Percentiles rank a stretch among this genome's conserved stretches.
phyloP scores from a whole-genome alignment of 2,329 filamentous ascomycete species.

The Aspergillus aculeatinus region DNA sequence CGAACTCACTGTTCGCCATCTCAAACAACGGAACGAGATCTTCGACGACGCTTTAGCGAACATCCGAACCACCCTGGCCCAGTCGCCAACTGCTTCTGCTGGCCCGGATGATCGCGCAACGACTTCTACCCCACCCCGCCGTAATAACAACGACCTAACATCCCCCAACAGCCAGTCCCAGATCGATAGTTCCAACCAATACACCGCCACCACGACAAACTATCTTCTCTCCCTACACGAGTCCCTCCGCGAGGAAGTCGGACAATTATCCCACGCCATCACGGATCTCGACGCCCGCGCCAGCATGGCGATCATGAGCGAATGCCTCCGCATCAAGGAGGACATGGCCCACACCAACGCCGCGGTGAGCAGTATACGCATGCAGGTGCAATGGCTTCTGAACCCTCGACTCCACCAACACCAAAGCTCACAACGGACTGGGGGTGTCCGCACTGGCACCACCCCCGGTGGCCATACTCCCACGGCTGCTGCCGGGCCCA shows the following conservation, averaged over 20 bases:
- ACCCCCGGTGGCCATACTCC: constrained; percentile 17
- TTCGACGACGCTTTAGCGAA: constrained; percentile 48
- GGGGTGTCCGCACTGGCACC: constrained; percentile 18
- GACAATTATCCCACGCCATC: constrained; percentile 54
- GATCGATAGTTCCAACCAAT: constrained; percentile 25
- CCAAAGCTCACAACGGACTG: constrained; percentile 22
- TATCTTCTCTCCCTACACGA: constrained; percentile 63
- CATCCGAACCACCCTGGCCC: constrained; percentile 39
- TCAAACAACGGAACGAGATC: constrained; percentile 49
- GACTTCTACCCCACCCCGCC: not conserved
- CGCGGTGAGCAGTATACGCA: constrained; percentile 57
- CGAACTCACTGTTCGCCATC: constrained; percentile 45
- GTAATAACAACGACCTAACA: not conserved
- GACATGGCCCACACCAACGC: constrained; percentile 63
- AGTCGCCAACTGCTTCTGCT: constrained; percentile 27
- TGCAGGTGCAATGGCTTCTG: constrained; percentile 64
- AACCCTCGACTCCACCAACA: constrained; percentile 54
- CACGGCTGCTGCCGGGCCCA: constrained; percentile 28
- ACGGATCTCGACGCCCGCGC: constrained; percentile 61
- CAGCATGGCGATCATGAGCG: constrained; percentile 63
- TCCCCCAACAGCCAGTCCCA: constrained; percentile 17
- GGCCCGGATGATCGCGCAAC: constrained; percentile 8
- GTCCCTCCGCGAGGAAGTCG: constrained; percentile 59
- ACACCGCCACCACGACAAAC: constrained; percentile 45
- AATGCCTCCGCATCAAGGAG: constrained; percentile 61